Percentiles rank a stretch among this genome's conserved stretches.
Conservation (phyloP, 768 basidiomycete genomes). For the Termitomyces sp. region DNA sequence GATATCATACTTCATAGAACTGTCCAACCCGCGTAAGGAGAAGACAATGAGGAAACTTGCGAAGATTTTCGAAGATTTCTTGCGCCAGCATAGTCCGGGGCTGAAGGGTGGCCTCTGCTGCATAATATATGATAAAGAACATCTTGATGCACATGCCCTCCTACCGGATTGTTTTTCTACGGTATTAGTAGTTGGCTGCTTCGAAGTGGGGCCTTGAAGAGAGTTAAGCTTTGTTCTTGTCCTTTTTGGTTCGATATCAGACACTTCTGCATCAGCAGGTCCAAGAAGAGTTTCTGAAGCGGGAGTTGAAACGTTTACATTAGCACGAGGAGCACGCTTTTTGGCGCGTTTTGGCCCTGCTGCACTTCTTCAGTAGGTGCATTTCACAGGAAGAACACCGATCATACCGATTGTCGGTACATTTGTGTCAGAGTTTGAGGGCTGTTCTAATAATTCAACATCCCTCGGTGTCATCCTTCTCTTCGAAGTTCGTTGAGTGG, state of each 20-base stretch:
- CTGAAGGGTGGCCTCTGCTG: conserved; percentile 10
- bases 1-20: conserved; percentile 78
- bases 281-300: not conserved
- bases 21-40: conserved; percentile 90
- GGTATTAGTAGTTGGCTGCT: not conserved
- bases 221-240: conserved; percentile 5
- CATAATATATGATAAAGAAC: not conserved
- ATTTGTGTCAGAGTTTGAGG: not conserved
- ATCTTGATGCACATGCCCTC: not conserved
- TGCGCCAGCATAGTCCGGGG: conserved; percentile 50
- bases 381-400: not conserved
- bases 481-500: not conserved
- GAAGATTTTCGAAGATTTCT: conserved; percentile 66
- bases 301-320: not conserved
- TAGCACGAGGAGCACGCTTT: not conserved
- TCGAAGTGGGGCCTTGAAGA: not conserved
- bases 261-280: not conserved
- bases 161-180: not conserved
- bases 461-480: not conserved
- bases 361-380: not conserved
- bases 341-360: conserved; percentile 6
- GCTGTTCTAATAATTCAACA: not conserved
- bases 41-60: conserved; percentile 80
- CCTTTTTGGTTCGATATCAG: not conserved
- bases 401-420: not conserved